Evolutionary conservation across 805 yeast species (phyloP).

Genomic region (Jamesozyma hellenica): DNA sequence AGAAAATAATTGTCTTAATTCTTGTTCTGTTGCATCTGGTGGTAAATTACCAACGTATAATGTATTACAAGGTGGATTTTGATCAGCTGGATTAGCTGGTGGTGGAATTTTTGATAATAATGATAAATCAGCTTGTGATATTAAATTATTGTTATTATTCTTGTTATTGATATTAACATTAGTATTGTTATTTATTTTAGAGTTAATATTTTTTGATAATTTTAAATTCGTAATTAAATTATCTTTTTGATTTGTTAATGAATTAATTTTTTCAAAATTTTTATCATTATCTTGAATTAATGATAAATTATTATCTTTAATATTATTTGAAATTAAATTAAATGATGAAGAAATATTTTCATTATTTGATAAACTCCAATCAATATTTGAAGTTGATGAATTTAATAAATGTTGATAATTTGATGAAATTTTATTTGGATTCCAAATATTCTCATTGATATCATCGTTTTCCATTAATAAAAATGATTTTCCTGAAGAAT

Average conservation of each 20-base stretch:
- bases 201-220: background rate
- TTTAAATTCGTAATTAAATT: too few species aligned
- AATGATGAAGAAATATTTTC: background rate
- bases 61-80: conserved; percentile 95
- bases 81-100: conserved; percentile 95
- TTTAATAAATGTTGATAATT: conserved; percentile 11
- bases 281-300: background rate
- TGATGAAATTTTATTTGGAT: conserved; percentile 23
- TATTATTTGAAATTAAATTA: background rate
- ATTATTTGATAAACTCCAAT: conserved; percentile 18
- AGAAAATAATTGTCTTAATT: conserved; percentile 70
- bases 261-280: background rate
- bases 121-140: conserved; percentile 47
- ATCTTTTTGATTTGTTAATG: too few species aligned
- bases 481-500: conserved; percentile 35
- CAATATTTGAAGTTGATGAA: conserved; percentile 22
- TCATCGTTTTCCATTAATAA: conserved; percentile 33
- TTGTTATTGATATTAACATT: background rate
- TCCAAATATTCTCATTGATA: conserved; percentile 29
- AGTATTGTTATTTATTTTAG: background rate
- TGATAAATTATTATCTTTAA: background rate
- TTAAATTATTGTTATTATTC: conserved; percentile 1
- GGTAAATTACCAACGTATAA: conserved; percentile 91
- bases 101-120: conserved; percentile 69
- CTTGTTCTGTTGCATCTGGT: conserved; percentile 89